Evolutionary conservation across 2,329 filamentous ascomycete genomes (phyloP).

Genomic region (Cryphonectria parasitica): DNA sequence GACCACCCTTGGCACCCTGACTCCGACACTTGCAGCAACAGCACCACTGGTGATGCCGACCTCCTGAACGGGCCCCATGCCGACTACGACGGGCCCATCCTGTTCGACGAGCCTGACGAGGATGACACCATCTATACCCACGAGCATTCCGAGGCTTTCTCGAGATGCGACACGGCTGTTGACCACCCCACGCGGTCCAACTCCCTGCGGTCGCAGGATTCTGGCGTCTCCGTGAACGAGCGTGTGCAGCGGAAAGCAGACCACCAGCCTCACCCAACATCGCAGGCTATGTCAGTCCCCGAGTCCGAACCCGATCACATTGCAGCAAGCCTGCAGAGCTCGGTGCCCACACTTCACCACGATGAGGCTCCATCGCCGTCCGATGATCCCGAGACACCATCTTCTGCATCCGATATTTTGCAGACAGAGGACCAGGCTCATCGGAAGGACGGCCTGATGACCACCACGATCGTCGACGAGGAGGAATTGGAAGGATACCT

Average conservation of each 20-base stretch:
- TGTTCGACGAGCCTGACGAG: slow-evolving; percentile 50
- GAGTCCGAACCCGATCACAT: slow-evolving; percentile 52
- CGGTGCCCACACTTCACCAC: slow-evolving; percentile 37
- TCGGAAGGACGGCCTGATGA: slow-evolving; percentile 34
- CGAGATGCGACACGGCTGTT: slow-evolving; percentile 36
- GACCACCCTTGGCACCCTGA: slow-evolving; percentile 49
- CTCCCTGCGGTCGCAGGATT: slow-evolving; percentile 51
- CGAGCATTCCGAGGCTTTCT: slow-evolving; percentile 43
- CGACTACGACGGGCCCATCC: slow-evolving; percentile 38
- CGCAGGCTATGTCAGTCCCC: slow-evolving; percentile 57
- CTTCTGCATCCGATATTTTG: slow-evolving; percentile 50
- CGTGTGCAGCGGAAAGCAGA: slow-evolving; percentile 41
- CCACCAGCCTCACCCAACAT: slow-evolving; percentile 43
- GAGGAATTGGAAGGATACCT: slow-evolving; percentile 42
- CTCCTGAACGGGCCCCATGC: background rate
- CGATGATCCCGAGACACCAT: slow-evolving; percentile 49
- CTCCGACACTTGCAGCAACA: slow-evolving; percentile 41
- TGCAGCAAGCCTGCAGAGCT: slow-evolving; percentile 39
- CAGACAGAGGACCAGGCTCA: slow-evolving; percentile 42
- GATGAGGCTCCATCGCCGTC: slow-evolving; percentile 50
- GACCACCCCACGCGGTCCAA: slow-evolving; percentile 54
- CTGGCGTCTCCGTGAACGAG: slow-evolving; percentile 43
- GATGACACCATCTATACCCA: slow-evolving; percentile 41
- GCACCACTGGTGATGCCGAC: slow-evolving; percentile 42
- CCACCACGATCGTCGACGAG: slow-evolving; percentile 33